phyloP scores from a whole-genome alignment of 306 rosid species.

The Fragaria vesca region DNA sequence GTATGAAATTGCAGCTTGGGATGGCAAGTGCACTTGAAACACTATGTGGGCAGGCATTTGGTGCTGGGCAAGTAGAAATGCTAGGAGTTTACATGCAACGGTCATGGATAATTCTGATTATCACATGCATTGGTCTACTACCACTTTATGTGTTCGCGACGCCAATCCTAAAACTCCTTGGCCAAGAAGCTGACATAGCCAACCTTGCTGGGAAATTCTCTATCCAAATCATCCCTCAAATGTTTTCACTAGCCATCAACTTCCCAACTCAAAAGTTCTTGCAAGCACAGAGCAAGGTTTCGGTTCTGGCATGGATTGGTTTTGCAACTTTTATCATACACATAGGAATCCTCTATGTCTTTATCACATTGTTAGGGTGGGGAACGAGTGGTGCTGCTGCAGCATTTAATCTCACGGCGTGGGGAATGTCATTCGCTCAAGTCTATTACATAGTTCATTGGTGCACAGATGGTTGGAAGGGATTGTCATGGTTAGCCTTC shows the following conservation, averaged over 20 bases:
- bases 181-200: constrained; percentile 67
- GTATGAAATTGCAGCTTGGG: constrained; percentile 63
- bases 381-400: constrained; percentile 84
- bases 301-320: constrained; percentile 81
- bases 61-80: constrained; percentile 94
- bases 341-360: constrained; percentile 42
- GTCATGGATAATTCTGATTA: constrained; percentile 65
- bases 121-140: constrained; percentile 51
- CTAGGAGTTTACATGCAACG: constrained; percentile 92
- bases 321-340: constrained; percentile 46
- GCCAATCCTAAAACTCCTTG: constrained; percentile 70
- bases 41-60: constrained; percentile 93
- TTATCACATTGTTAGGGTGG: constrained; percentile 57
- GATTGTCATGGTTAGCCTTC: constrained; percentile 83
- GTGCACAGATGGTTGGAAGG: constrained; percentile 85
- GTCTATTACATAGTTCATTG: constrained; percentile 66
- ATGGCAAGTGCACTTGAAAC: constrained; percentile 99
- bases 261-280: constrained; percentile 88
- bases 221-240: constrained; percentile 80
- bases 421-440: constrained; percentile 75
- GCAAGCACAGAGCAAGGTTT: constrained; percentile 85
- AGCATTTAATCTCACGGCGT: constrained; percentile 67
- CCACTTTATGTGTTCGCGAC: constrained; percentile 71
- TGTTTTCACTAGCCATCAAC: constrained; percentile 80
- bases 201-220: constrained; percentile 76